A percentile compares a stretch with the other conserved stretches of the same genome.
Evolutionary conservation across 805 yeast species (phyloP).

Genomic region (Blastobotrys parvus): DNA sequence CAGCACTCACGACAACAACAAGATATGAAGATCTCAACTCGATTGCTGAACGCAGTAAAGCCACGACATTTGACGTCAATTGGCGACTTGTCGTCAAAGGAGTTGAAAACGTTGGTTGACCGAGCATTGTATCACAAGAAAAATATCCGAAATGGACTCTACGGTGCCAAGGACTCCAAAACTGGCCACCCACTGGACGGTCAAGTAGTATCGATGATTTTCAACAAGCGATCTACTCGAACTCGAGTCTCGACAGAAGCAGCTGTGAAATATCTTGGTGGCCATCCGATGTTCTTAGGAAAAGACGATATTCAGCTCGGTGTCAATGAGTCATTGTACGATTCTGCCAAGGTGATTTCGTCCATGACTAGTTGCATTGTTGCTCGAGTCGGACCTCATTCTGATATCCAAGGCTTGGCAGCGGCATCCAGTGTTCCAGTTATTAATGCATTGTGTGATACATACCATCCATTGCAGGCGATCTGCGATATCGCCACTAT

Average conservation of each 20-base stretch:
- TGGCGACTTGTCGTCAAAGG: conserved; percentile 64
- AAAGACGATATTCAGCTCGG: conserved; percentile 96
- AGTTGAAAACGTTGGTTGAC: conserved; percentile 59
- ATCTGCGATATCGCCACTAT: conserved; percentile 85
- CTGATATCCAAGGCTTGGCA: conserved; percentile 71
- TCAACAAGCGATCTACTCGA: conserved; percentile 89
- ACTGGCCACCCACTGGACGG: conserved; percentile 58
- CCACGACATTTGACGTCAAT: conserved; percentile 76
- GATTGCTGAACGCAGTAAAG: conserved; percentile 7
- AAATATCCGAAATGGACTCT: conserved; percentile 48
- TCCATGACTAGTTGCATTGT: conserved; percentile 96
- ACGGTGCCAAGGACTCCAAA: conserved; percentile 23
- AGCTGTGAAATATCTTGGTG: conserved; percentile 88
- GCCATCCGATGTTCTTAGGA: conserved; percentile 93
- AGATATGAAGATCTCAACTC: neutral
- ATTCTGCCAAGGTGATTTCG: conserved; percentile 80
- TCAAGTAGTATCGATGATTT: conserved; percentile 72
- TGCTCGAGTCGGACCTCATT: conserved; percentile 87
- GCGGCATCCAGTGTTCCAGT: conserved; percentile 81
- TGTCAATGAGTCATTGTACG: conserved; percentile 84
- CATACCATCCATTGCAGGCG: conserved; percentile 91
- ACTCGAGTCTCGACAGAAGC: conserved; percentile 93
- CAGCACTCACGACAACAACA: too few relatives aligned
- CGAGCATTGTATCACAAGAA: conserved; percentile 66
- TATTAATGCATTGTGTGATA: conserved; percentile 88